A percentile compares a stretch with the other conserved stretches of the same genome.
Conservation (phyloP, 2,329 filamentous ascomycete species). For the Trichoderma brevicompactum region DNA sequence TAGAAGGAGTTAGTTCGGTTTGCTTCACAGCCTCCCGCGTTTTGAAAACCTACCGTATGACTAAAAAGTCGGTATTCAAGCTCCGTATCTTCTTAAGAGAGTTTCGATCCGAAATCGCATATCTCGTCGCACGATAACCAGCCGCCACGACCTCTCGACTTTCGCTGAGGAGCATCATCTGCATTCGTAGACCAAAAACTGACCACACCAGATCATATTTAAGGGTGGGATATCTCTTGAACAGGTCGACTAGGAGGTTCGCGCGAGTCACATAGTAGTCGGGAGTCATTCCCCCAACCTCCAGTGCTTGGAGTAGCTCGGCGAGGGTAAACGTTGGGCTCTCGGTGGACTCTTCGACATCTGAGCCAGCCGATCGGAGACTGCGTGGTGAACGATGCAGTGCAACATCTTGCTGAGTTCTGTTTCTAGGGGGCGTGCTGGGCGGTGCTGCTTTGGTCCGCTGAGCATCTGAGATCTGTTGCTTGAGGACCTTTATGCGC, state of each 20-base stretch:
- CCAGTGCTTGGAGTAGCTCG: constrained; percentile 87
- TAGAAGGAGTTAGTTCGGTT: constrained; percentile 35
- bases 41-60: constrained; percentile 58
- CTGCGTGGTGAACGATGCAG: constrained; percentile 62
- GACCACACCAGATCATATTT: constrained; percentile 98
- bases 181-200: constrained; percentile 89
- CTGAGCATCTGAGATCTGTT: constrained; percentile 64
- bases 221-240: constrained; percentile 87
- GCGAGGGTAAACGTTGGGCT: constrained; percentile 90
- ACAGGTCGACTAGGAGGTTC: constrained; percentile 93
- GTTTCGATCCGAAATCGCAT: constrained; percentile 88
- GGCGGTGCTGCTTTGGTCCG: constrained; percentile 52
- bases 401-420: constrained; percentile 52
- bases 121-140: constrained; percentile 89
- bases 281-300: constrained; percentile 82
- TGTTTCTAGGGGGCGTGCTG: constrained; percentile 57
- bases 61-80: constrained; percentile 89
- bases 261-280: constrained; percentile 95
- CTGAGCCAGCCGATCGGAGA: constrained; percentile 61
- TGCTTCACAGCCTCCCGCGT: background rate
- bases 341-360: constrained; percentile 72
- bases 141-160: constrained; percentile 94
- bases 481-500: constrained; percentile 64
- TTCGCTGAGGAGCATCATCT: constrained; percentile 94
- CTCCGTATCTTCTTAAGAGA: constrained; percentile 87